phyloP scores from a whole-genome alignment of 306 rosid species.

The Bauhinia variegata region DNA sequence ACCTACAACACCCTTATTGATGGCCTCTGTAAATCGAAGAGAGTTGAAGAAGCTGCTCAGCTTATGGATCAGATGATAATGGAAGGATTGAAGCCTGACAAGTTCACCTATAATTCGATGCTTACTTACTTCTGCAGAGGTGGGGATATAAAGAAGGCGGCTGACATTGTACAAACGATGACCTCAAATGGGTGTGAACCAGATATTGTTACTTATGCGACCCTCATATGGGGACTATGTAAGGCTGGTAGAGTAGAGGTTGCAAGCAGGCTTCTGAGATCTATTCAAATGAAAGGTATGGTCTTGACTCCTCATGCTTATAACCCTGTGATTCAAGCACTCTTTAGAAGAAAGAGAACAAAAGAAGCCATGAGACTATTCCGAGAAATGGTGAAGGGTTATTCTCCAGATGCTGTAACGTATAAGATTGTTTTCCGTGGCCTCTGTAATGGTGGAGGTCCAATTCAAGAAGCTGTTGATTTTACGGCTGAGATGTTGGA shows the following conservation, averaged over 20 bases:
- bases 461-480: constrained; percentile 83
- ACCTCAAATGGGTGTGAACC: constrained; percentile 77
- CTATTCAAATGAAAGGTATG: constrained; percentile 87
- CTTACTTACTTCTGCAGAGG: constrained; percentile 71
- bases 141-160: constrained; percentile 81
- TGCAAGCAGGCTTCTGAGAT: constrained; percentile 84
- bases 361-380: constrained; percentile 85
- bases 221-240: constrained; percentile 80
- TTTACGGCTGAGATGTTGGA: constrained; percentile 79
- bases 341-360: constrained; percentile 71
- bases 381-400: constrained; percentile 78
- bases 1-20: constrained; percentile 85
- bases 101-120: constrained; percentile 87
- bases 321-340: constrained; percentile 76
- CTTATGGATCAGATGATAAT: constrained; percentile 97
- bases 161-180: constrained; percentile 89
- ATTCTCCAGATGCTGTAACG: constrained; percentile 75
- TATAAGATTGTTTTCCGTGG: constrained; percentile 83
- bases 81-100: constrained; percentile 88
- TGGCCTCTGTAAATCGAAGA: constrained; percentile 74
- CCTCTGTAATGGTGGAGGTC: constrained; percentile 90
- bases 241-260: constrained; percentile 81
- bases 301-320: constrained; percentile 77
- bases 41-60: constrained; percentile 85
- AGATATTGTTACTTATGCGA: constrained; percentile 81